Percentiles rank a stretch among this genome's conserved stretches.
phyloP scores from a whole-genome alignment of 148 eudicot genomes.

The Fagopyrum esculentum region DNA sequence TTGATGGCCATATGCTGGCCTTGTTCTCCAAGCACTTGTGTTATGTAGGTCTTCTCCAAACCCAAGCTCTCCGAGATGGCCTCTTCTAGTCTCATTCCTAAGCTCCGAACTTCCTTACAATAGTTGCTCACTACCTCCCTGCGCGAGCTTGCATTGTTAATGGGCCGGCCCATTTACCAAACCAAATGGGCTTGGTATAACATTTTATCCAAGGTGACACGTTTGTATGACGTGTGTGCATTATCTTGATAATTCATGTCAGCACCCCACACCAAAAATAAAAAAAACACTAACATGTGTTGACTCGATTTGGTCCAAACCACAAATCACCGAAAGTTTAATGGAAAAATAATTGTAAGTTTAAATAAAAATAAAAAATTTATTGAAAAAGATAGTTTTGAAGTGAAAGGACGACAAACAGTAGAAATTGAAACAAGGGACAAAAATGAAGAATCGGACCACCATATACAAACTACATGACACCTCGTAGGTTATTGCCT shows the following conservation, averaged over 20 bases:
- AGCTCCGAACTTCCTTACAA: constrained; percentile 48
- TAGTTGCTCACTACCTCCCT: constrained; percentile 63
- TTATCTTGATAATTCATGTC: neutral
- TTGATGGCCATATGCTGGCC: constrained; percentile 96
- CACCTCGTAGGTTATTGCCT: neutral
- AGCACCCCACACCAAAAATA: no score
- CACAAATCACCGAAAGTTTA: neutral
- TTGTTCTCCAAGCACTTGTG: constrained; percentile 57
- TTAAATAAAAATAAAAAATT: no score
- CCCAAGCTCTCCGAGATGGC: constrained; percentile 77
- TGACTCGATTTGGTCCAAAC: neutral
- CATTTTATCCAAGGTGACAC: neutral
- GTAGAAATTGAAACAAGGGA: neutral
- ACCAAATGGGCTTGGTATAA: neutral
- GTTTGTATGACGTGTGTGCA: neutral
- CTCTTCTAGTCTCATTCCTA: constrained; percentile 68
- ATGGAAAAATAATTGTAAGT: no score
- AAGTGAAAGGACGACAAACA: no score
- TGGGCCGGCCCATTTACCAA: neutral
- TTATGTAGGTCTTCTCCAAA: constrained; percentile 45
- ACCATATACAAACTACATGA: neutral
- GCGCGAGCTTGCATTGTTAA: neutral
- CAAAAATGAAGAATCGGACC: neutral
- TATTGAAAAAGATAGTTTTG: no score
- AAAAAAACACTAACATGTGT: neutral